Conservation (phyloP, 2,329 filamentous ascomycete genomes). For the Alternaria brassicicola region DNA sequence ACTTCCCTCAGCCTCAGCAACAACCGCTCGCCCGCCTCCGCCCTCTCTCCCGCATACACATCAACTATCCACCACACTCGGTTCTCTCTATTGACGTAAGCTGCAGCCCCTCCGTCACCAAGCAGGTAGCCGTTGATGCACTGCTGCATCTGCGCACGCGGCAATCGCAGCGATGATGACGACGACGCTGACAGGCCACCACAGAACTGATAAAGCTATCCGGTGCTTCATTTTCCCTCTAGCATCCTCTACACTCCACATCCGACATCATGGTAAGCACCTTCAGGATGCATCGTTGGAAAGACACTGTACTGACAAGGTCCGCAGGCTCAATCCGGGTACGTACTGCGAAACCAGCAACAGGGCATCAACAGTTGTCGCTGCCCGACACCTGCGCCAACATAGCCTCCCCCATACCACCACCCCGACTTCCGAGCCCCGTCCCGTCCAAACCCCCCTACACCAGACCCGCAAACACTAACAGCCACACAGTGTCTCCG, state of each 20-base stretch:
- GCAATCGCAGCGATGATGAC: conserved; percentile 42
- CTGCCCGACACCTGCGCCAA: conserved; percentile 15
- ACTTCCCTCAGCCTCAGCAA: conserved; percentile 33
- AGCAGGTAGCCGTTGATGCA: conserved; percentile 29
- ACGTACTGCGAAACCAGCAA: conserved; percentile 36
- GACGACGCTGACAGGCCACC: conserved; percentile 48
- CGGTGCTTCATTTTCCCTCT: conserved; percentile 26
- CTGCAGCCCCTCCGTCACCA: conserved; percentile 6
- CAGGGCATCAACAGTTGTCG: conserved; percentile 19
- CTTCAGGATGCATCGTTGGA: background rate
- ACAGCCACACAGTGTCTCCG: conserved; percentile 65
- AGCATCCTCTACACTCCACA: conserved; percentile 28
- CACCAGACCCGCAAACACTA: conserved; percentile 17
- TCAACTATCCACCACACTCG: conserved; percentile 23
- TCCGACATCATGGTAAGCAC: conserved; percentile 45
- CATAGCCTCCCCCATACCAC: conserved; percentile 6
- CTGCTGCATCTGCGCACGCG: conserved; percentile 12
- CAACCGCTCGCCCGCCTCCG: conserved; percentile 29
- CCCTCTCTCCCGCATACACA: conserved; percentile 23
- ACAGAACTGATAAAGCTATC: conserved; percentile 44
- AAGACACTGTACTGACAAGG: conserved; percentile 23
- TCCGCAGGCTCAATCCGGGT: conserved; percentile 53
- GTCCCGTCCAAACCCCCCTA: background rate
- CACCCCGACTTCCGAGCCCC: conserved; percentile 8
- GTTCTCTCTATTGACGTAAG: conserved; percentile 39